phyloP scores from a whole-genome alignment of 1,139 yeast genomes.

The Pichia sp. region DNA sequence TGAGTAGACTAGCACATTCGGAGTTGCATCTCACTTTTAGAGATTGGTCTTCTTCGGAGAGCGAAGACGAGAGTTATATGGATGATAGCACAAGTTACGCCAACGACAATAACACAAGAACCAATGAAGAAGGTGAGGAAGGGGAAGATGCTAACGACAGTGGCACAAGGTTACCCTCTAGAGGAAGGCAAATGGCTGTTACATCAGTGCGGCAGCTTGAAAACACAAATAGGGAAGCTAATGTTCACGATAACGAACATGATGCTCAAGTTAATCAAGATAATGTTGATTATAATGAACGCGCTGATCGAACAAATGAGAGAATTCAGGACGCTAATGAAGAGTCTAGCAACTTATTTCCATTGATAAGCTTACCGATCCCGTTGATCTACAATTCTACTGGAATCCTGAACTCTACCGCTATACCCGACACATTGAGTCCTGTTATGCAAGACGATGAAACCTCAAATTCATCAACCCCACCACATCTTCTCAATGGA shows the following conservation, averaged over 20 bases:
- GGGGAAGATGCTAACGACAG: neutral
- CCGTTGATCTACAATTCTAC: neutral
- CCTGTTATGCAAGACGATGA: neutral
- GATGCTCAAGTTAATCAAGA: neutral
- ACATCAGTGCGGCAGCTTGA: neutral
- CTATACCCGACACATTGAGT: neutral
- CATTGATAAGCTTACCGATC: neutral
- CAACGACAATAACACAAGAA: neutral
- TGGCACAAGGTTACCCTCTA: neutral
- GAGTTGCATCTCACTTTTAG: constrained; percentile 10
- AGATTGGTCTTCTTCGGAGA: constrained; percentile 12
- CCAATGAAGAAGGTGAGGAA: neutral
- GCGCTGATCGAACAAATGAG: neutral
- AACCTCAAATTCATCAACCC: constrained; percentile 1
- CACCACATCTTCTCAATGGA: constrained; percentile 3
- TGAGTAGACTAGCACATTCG: constrained; percentile 9
- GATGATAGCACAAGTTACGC: neutral
- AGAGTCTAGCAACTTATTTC: neutral
- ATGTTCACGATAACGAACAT: neutral
- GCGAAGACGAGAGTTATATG: constrained; percentile 3
- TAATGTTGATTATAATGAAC: neutral
- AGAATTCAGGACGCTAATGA: neutral
- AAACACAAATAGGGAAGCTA: neutral
- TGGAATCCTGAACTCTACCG: neutral
- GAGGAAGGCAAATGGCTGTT: neutral